Percentiles rank a stretch among this genome's conserved stretches.
Evolutionary conservation across 208 protist genomes (phyloP).

Genomic region (Leishmania guyanensis): DNA sequence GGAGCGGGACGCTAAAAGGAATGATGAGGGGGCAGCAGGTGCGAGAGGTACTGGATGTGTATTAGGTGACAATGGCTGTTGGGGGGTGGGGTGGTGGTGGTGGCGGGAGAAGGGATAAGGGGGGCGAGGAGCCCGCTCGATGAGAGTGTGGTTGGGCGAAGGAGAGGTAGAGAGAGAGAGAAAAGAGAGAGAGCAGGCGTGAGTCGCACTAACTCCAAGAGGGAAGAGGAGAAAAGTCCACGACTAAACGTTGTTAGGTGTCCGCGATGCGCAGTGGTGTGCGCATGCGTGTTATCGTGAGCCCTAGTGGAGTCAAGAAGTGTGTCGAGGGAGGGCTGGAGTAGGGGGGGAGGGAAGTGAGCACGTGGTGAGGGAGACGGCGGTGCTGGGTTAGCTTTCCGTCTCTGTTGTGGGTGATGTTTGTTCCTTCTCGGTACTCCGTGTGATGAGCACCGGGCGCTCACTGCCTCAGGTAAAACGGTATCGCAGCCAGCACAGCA

Average conservation of each 20-base stretch:
- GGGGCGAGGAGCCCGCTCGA: not conserved
- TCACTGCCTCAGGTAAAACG: not conserved
- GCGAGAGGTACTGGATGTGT: constrained; percentile 4
- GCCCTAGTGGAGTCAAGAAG: not conserved
- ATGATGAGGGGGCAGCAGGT: not conserved
- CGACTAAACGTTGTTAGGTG: not conserved
- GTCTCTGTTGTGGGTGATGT: not conserved
- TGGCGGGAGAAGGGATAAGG: not conserved
- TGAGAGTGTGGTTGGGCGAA: not conserved
- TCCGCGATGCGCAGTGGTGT: not conserved
- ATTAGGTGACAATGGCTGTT: not conserved
- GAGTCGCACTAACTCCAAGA: not conserved
- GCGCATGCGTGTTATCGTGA: not conserved
- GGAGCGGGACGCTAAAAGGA: not conserved
- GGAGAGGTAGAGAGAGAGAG: not conserved
- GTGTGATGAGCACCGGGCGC: not conserved
- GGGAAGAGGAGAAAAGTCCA: not conserved
- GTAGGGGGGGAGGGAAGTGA: not conserved
- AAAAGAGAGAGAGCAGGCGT: not conserved
- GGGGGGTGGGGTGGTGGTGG: not conserved
- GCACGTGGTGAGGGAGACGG: not conserved
- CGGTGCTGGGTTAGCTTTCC: not conserved
- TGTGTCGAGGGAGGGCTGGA: not conserved
- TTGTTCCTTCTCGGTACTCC: no score
- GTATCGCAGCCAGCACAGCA: not conserved